Conservation (phyloP, 2,329 filamentous ascomycete genomes). For the Septoria petroselini region DNA sequence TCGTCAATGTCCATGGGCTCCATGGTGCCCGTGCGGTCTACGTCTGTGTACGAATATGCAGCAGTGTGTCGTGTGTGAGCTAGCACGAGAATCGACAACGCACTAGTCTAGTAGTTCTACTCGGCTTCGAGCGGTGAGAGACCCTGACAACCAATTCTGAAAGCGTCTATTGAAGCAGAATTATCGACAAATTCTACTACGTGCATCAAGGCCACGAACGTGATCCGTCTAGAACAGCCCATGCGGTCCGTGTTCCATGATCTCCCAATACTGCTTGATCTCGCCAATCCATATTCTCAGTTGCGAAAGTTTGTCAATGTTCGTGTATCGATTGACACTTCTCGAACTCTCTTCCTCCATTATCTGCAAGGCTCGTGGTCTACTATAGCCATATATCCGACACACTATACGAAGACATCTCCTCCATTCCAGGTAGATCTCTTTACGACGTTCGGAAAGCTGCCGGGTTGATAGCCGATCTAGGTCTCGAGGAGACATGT, state of each 20-base stretch:
- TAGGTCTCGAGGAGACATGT: too few species aligned
- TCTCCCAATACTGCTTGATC: background rate
- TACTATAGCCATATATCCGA: too few species aligned
- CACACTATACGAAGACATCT: too few species aligned
- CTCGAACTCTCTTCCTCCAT: too few species aligned
- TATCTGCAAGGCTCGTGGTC: too few species aligned
- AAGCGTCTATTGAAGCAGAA: conserved; percentile 4
- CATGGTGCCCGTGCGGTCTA: conserved; percentile 6
- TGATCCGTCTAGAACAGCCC: background rate
- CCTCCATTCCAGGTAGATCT: too few species aligned
- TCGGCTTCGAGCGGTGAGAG: background rate
- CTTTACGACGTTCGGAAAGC: too few species aligned
- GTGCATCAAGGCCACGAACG: too few species aligned
- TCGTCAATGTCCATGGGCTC: conserved; percentile 30
- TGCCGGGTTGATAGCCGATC: too few species aligned
- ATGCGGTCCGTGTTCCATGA: background rate
- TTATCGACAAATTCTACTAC: too few species aligned
- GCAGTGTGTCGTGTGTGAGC: conserved; percentile 8
- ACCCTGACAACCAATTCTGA: conserved; percentile 3
- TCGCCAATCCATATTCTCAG: background rate
- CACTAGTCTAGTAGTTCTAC: background rate
- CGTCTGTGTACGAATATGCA: conserved; percentile 9
- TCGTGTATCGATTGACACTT: too few species aligned
- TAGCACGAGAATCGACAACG: conserved; percentile 7
- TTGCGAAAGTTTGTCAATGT: background rate